These are phyloP conservation scores for Rhodotorula babjevae DNA, from an alignment of 768 basidiomycete species.

Conservation along the genomic window DNA sequence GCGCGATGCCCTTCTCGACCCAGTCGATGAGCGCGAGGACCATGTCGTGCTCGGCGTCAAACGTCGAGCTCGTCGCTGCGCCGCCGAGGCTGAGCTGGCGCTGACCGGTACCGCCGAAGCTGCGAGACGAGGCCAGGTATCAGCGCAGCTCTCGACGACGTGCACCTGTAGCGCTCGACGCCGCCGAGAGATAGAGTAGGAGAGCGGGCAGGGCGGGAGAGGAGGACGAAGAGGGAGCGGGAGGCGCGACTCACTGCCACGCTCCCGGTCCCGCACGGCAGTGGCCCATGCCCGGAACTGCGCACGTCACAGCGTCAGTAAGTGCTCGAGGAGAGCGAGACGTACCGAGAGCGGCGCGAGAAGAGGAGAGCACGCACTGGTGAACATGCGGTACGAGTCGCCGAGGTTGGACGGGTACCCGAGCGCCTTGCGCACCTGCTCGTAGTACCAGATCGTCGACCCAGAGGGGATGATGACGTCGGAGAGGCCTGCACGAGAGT, in stretches of 20 bases:
- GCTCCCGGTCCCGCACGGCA: conserved; percentile 12
- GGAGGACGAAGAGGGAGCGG: no score
- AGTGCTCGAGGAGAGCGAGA: background rate
- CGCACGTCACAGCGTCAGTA: no score
- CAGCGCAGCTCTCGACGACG: background rate
- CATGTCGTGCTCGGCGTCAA: conserved; percentile 38
- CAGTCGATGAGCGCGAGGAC: conserved; percentile 33
- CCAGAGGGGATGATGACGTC: conserved; percentile 34
- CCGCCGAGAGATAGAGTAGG: no score
- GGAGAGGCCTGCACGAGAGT: background rate
- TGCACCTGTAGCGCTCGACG: no score
- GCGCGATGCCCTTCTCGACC: conserved; percentile 34
- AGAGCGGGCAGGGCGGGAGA: no score
- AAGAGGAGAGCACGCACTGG: background rate
- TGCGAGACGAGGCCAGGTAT: background rate
- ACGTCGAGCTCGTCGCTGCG: background rate
- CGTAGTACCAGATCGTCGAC: conserved; percentile 4
- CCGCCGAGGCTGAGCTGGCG: background rate
- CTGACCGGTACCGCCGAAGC: conserved; percentile 21
- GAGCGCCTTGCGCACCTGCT: conserved; percentile 10
- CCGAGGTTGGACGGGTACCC: conserved; percentile 14
- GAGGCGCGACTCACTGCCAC: background rate
- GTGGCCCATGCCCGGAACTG: conserved; percentile 31
- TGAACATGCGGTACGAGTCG: conserved; percentile 22
- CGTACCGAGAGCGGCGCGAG: no score